A percentile compares a stretch with the other conserved stretches of the same genome.
Evolutionary conservation across 2,329 filamentous ascomycete species (phyloP).

Genomic region (Blastomyces percursus): DNA sequence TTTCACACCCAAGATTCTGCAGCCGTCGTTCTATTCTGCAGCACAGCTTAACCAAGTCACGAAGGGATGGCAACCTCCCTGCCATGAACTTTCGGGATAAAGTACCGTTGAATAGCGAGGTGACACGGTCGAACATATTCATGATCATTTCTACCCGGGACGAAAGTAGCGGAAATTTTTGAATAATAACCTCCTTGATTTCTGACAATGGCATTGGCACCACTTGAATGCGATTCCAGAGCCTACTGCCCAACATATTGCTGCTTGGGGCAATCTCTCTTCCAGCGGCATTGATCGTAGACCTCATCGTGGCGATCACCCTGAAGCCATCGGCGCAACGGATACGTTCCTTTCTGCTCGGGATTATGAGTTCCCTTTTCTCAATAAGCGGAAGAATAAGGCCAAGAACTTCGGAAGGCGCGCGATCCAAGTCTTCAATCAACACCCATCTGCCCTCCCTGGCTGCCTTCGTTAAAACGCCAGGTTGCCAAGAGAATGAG

Average conservation of each 20-base stretch:
- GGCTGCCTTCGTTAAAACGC: constrained; percentile 87
- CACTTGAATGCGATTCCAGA: constrained; percentile 73
- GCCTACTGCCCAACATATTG: constrained; percentile 66
- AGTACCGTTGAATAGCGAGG: constrained; percentile 29
- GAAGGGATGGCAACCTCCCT: constrained; percentile 51
- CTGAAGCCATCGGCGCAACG: constrained; percentile 75
- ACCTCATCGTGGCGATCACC: constrained; percentile 84
- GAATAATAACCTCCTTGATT: constrained; percentile 59
- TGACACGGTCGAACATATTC: constrained; percentile 42
- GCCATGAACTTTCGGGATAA: constrained; percentile 30
- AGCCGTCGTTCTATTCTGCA: constrained; percentile 61
- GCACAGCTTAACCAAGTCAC: constrained; percentile 89
- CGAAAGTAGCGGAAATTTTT: constrained; percentile 56
- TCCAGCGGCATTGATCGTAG: constrained; percentile 52
- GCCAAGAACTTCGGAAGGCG: constrained; percentile 88
- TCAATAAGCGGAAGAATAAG: constrained; percentile 88
- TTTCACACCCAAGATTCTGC: constrained; percentile 46
- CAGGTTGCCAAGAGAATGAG: constrained; percentile 83
- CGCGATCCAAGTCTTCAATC: constrained; percentile 91
- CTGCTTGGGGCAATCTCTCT: constrained; percentile 57
- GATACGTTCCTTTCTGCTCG: constrained; percentile 76
- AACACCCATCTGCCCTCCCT: constrained; percentile 92
- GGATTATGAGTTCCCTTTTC: constrained; percentile 77
- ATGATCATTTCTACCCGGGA: constrained; percentile 47
- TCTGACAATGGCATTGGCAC: constrained; percentile 56